phyloP scores from a whole-genome alignment of 1,284 basidiomycete genomes.

The Marasmius fiardii region DNA sequence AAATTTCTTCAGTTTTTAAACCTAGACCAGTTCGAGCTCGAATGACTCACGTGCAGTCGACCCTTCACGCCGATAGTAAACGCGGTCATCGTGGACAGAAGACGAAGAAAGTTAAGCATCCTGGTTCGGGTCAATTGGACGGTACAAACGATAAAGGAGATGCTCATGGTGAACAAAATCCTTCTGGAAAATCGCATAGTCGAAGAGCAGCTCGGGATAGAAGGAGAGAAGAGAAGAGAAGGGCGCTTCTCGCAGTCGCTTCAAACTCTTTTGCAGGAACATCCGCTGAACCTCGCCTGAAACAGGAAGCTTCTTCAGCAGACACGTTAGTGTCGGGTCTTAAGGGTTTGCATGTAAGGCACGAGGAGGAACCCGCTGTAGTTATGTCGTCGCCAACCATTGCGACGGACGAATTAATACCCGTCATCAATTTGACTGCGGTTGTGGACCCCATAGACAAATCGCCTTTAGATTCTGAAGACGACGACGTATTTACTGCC shows the following conservation, averaged over 20 bases:
- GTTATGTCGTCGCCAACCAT: conserved; percentile 1
- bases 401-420: conserved; percentile 15
- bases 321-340: conserved; percentile 23
- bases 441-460: conserved; percentile 2
- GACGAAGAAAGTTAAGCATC: conserved; percentile 31
- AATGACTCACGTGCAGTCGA: conserved; percentile 21
- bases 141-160: conserved; percentile 5
- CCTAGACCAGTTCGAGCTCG: conserved; percentile 59
- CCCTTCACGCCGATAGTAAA: not conserved
- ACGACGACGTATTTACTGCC: conserved; percentile 37
- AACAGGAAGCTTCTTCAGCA: not conserved
- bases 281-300: not conserved
- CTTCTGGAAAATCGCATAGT: conserved; percentile 25
- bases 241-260: conserved; percentile 26
- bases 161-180: conserved; percentile 15
- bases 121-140: conserved; percentile 12
- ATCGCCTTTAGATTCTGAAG: conserved; percentile 21
- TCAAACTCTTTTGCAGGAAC: conserved; percentile 8
- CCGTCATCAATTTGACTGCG: conserved; percentile 15
- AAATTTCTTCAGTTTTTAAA: conserved; percentile 68
- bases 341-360: conserved; percentile 28
- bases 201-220: conserved; percentile 50
- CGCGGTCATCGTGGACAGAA: conserved; percentile 16
- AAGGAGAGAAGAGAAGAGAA: conserved; percentile 35
- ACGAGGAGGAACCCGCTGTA: conserved; percentile 16